Conservation (phyloP, 257 asterid species). For the Eustoma russellianum region DNA sequence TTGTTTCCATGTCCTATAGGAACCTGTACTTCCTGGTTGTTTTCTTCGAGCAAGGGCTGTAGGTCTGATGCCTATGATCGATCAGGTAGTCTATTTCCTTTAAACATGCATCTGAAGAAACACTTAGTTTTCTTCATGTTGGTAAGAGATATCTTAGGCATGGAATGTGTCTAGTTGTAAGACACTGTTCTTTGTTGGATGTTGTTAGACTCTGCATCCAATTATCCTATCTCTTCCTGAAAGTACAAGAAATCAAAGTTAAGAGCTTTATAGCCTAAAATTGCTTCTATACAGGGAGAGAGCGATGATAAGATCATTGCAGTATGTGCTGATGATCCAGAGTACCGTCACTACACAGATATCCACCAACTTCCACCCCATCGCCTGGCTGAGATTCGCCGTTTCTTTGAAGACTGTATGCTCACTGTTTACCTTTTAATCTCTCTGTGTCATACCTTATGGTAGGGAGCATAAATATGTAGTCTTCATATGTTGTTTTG, state of each 20-base stretch:
- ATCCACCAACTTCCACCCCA: slow-evolving; percentile 92
- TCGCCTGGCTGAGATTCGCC: slow-evolving; percentile 82
- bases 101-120: neutral
- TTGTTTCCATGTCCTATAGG: slow-evolving; percentile 25
- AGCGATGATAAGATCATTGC: slow-evolving; percentile 96
- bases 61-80: slow-evolving; percentile 97
- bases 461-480: too few relatives aligned
- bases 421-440: slow-evolving; percentile 7
- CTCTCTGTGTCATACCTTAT: neutral
- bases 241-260: neutral
- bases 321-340: slow-evolving; percentile 97
- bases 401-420: slow-evolving; percentile 95
- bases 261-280: neutral
- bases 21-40: slow-evolving; percentile 85
- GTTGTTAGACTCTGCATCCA: too few relatives aligned
- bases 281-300: slow-evolving; percentile 52
- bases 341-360: slow-evolving; percentile 79
- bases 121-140: too few relatives aligned
- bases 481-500: neutral
- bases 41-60: slow-evolving; percentile 96
- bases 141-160: too few relatives aligned
- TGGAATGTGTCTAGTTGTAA: too few relatives aligned
- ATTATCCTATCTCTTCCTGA: neutral
- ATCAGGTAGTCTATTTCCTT: slow-evolving; percentile 45
- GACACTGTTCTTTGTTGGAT: too few relatives aligned